phyloP scores from a whole-genome alignment of 2,329 filamentous ascomycete species.

The Fulvia fulva region DNA sequence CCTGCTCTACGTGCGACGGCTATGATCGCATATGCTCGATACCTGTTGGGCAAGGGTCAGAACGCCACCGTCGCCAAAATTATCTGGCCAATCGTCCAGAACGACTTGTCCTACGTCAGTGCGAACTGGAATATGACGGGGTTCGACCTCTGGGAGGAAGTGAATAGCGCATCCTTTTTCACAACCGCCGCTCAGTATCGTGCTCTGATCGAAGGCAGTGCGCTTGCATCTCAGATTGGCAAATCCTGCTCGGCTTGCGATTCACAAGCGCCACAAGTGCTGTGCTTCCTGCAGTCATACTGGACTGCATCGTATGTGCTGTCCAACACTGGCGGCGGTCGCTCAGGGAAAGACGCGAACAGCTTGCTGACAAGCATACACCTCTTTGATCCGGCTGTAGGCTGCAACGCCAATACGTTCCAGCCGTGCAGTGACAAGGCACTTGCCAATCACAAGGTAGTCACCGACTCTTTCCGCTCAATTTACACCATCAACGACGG shows the following conservation, averaged over 20 bases:
- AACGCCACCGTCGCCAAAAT: conserved; percentile 47
- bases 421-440: conserved; percentile 63
- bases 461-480: conserved; percentile 70
- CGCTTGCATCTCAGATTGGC: conserved; percentile 61
- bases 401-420: conserved; percentile 68
- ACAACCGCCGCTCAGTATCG: conserved; percentile 68
- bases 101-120: conserved; percentile 71
- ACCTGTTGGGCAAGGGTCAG: conserved; percentile 51
- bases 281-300: conserved; percentile 71
- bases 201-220: conserved; percentile 59
- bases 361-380: conserved; percentile 54
- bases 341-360: conserved; percentile 69
- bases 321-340: conserved; percentile 63
- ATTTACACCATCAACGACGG: conserved; percentile 68
- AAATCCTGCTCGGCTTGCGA: conserved; percentile 58
- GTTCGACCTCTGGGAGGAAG: conserved; percentile 83
- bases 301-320: conserved; percentile 65
- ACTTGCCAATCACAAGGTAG: conserved; percentile 70
- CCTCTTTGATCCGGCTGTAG: conserved; percentile 60
- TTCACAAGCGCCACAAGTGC: conserved; percentile 62
- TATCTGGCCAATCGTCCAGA: conserved; percentile 70
- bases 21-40: conserved; percentile 67
- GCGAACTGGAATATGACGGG: conserved; percentile 61
- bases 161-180: conserved; percentile 74
- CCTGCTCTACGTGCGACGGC: conserved; percentile 72